Conservation (phyloP, 2,329 filamentous ascomycete species). For the Cordyceps tenuipes region DNA sequence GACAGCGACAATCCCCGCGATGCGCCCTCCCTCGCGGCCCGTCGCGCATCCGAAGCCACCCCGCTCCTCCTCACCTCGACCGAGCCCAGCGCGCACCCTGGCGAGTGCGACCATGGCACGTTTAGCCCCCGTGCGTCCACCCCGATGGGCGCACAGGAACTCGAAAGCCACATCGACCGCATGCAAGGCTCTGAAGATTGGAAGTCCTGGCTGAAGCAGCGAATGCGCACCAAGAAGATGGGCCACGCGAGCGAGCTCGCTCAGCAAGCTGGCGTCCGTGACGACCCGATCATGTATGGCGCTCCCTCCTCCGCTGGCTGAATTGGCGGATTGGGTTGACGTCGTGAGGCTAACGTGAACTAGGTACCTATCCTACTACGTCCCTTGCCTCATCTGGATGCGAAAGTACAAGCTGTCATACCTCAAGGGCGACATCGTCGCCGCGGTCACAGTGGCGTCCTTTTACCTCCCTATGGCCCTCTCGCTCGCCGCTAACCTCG, state of each 20-base stretch:
- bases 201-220: slow-evolving; percentile 41
- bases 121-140: slow-evolving; percentile 61
- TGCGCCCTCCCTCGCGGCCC: slow-evolving; percentile 17
- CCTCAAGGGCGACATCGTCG: slow-evolving; percentile 76
- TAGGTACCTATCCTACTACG: slow-evolving; percentile 87
- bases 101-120: slow-evolving; percentile 62
- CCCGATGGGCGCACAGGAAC: slow-evolving; percentile 20
- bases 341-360: slow-evolving; percentile 10
- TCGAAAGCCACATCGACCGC: slow-evolving; percentile 2
- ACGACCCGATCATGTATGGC: slow-evolving; percentile 64
- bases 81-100: slow-evolving; percentile 29
- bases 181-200: slow-evolving; percentile 32
- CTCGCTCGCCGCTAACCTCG: slow-evolving; percentile 85
- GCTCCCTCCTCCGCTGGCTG: not conserved
- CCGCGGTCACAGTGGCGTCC: slow-evolving; percentile 91
- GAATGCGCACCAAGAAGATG: slow-evolving; percentile 56
- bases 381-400: slow-evolving; percentile 88
- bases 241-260: slow-evolving; percentile 66
- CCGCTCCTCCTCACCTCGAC: slow-evolving; percentile 32
- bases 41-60: slow-evolving; percentile 38
- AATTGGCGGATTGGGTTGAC: not conserved
- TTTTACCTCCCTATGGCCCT: slow-evolving; percentile 98
- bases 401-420: slow-evolving; percentile 76
- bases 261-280: slow-evolving; percentile 63
- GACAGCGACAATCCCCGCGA: slow-evolving; percentile 11